Percentiles rank a stretch among this genome's conserved stretches.
phyloP scores from a whole-genome alignment of 306 rosid species.

The Nissolia schottii region DNA sequence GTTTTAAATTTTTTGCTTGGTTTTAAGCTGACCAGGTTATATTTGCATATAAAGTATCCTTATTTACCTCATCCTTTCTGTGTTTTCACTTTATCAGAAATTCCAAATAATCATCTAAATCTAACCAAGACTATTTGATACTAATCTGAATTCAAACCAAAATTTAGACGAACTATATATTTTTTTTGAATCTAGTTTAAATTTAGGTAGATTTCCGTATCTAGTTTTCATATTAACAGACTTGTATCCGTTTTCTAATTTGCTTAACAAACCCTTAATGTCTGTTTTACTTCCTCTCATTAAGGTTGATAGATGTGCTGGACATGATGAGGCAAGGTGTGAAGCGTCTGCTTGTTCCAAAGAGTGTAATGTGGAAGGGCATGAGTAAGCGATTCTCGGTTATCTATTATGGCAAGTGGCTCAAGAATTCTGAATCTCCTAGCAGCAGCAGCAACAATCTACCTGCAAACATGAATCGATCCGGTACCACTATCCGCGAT shows the following conservation, averaged over 20 bases:
- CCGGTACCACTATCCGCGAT: conserved; percentile 38
- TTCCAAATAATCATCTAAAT: neutral
- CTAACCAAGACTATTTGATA: neutral
- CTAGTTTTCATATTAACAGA: neutral
- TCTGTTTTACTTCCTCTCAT: neutral
- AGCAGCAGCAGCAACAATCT: conserved; percentile 56
- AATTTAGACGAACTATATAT: neutral
- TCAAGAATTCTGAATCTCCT: conserved; percentile 61
- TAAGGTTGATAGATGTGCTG: conserved; percentile 87
- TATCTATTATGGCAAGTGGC: conserved; percentile 90
- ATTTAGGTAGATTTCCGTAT: neutral
- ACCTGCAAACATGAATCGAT: conserved; percentile 35
- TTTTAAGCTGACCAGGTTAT: neutral
- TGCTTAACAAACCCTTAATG: neutral
- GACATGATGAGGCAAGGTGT: conserved; percentile 99
- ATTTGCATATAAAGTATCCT: neutral
- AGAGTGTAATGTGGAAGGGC: conserved; percentile 88
- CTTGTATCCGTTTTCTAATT: neutral
- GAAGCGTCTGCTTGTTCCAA: conserved; percentile 80
- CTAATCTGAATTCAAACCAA: neutral
- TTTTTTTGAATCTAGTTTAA: neutral
- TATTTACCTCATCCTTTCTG: neutral
- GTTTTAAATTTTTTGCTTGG: neutral
- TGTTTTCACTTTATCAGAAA: neutral
- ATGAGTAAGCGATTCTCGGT: conserved; percentile 96